Conservation (phyloP, 2,329 filamentous ascomycete species). For the Parastagonospora nodorum region DNA sequence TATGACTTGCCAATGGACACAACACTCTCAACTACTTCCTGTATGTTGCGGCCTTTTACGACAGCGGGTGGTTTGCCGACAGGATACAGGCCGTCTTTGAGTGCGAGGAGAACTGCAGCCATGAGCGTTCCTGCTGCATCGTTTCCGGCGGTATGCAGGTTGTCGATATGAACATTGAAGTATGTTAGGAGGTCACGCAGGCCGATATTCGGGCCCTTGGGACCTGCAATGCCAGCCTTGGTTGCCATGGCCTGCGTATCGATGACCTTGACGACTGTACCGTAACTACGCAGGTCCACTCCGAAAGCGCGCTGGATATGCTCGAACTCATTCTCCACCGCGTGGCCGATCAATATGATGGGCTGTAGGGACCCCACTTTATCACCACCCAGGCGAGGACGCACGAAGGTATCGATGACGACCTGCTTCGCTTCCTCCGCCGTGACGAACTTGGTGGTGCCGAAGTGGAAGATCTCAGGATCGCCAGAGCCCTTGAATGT, state of each 20-base stretch:
- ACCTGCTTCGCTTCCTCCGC: constrained; percentile 7
- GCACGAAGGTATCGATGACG: constrained; percentile 11
- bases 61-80: background rate
- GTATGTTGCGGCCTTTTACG: constrained; percentile 1
- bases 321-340: constrained; percentile 12
- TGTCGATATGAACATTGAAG: constrained; percentile 12
- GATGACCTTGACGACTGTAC: constrained; percentile 22
- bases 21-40: constrained; percentile 3
- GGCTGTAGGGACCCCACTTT: constrained; percentile 9
- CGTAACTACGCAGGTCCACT: constrained; percentile 9
- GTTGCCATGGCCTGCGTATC: constrained; percentile 23
- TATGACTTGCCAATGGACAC: constrained; percentile 2
- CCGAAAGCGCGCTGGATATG: constrained; percentile 13
- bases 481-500: constrained; percentile 14
- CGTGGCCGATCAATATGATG: constrained; percentile 25
- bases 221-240: constrained; percentile 5
- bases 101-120: constrained; percentile 12
- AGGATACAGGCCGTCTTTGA: constrained; percentile 9
- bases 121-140: constrained; percentile 19
- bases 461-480: constrained; percentile 19
- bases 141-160: constrained; percentile 22
- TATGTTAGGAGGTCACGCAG: constrained; percentile 12
- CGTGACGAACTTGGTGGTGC: constrained; percentile 15
- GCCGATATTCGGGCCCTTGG: constrained; percentile 11
- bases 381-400: background rate